phyloP scores from a whole-genome alignment of 495 filamentous ascomycete species.

The Lasiosphaeris hirsuta region DNA sequence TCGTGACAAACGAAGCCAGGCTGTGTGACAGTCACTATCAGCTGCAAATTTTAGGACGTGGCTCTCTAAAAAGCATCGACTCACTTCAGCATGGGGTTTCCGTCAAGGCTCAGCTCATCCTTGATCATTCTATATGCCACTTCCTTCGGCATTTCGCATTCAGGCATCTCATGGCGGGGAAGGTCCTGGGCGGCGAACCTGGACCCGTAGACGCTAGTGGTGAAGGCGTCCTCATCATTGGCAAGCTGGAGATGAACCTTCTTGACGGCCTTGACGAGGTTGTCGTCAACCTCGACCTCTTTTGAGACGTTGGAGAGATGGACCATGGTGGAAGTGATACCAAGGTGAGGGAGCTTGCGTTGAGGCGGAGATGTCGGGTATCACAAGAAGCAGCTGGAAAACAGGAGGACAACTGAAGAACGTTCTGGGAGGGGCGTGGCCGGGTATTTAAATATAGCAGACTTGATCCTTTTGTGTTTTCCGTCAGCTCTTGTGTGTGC shows the following conservation, averaged over 20 bases:
- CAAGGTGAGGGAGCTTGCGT: not conserved
- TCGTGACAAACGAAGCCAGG: slow-evolving; percentile 78
- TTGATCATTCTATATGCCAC: slow-evolving; percentile 95
- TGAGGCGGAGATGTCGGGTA: not conserved
- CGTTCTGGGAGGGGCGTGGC: not conserved
- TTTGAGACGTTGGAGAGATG: slow-evolving; percentile 58
- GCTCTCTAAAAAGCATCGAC: slow-evolving; percentile 22
- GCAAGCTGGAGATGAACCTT: slow-evolving; percentile 44
- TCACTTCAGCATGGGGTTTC: slow-evolving; percentile 84
- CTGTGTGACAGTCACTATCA: slow-evolving; percentile 33
- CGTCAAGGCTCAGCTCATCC: slow-evolving; percentile 84
- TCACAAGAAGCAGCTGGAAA: not conserved
- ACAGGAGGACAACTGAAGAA: not conserved
- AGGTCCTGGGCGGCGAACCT: slow-evolving; percentile 74
- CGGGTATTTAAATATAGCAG: no score
- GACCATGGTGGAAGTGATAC: slow-evolving; percentile 54
- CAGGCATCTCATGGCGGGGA: slow-evolving; percentile 83
- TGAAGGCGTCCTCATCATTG: slow-evolving; percentile 59
- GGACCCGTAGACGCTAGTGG: slow-evolving; percentile 79
- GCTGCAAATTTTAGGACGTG: not conserved
- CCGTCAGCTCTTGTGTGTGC: no score
- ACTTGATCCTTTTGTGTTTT: no score
- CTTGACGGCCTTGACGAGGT: slow-evolving; percentile 42
- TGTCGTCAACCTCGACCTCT: slow-evolving; percentile 42
- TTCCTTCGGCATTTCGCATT: slow-evolving; percentile 80